A percentile compares a stretch with the other conserved stretches of the same genome.
Conservation (phyloP, 2,329 filamentous ascomycete genomes). For the Calonectria pauciramosa region DNA sequence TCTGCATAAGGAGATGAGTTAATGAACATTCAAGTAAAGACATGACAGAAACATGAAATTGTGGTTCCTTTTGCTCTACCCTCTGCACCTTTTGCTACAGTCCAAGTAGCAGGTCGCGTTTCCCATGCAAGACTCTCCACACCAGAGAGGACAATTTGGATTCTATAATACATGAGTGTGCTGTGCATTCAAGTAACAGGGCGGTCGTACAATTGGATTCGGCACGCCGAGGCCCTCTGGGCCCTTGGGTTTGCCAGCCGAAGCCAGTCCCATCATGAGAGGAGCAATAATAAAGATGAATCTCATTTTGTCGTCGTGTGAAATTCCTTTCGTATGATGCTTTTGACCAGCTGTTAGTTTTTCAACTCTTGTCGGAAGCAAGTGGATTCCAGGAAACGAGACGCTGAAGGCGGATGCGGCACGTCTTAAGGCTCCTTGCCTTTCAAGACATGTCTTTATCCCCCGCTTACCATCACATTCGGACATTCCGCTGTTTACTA, state of each 20-base stretch:
- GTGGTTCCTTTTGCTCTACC: not conserved
- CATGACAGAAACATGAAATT: not conserved
- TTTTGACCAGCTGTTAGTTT: not conserved
- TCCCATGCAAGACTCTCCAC: not conserved
- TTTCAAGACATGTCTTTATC: not conserved
- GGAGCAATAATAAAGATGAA: not conserved
- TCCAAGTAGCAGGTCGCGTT: not conserved
- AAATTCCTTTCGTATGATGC: not conserved
- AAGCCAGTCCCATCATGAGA: not conserved
- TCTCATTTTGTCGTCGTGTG: not conserved
- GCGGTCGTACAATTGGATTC: not conserved
- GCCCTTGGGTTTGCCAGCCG: not conserved
- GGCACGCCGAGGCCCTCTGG: not conserved
- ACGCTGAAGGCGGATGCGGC: not conserved
- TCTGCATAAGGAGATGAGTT: too few species aligned
- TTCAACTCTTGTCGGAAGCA: not conserved
- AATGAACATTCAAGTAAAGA: not conserved
- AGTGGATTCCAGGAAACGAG: not conserved
- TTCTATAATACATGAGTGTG: not conserved
- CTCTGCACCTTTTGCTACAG: not conserved
- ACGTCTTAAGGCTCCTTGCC: not conserved
- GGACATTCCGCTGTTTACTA: not conserved
- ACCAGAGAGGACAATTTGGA: not conserved
- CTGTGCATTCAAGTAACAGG: too few species aligned
- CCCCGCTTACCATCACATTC: not conserved